Base-by-base conservation (phyloP, 2,329 filamentous ascomycete genomes). In the Davidsoniella neocaledoniae region DNA sequence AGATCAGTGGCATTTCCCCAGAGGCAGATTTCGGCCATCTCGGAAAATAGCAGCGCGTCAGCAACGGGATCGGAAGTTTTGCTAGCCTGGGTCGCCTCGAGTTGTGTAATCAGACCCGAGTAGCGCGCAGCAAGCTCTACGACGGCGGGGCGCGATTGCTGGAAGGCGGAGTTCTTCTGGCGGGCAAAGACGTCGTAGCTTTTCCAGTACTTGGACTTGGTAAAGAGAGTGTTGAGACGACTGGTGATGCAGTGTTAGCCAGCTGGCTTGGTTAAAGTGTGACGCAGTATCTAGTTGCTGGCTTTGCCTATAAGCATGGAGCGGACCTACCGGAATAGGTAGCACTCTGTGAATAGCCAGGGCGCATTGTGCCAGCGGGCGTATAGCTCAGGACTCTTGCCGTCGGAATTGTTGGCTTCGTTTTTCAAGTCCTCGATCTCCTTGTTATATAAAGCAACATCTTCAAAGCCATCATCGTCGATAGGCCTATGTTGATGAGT, bases 1-100 rank as follows among this genome's bases (percentile, higher is more conserved):
- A 96, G 71, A 63, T 96, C 91, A 0, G 90, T 96, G 1, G 90
- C 91, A 63, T 96, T 96, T 9, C 90, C 90, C 90, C 90, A 96
- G 2, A 96, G 75, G 62, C 88, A 95, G 57, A 95, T 91, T 69
- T 95, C 86, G 64, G 82, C 88, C 83, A 96, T 93, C 62, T 96
- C 90, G 21, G 73, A 73, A 66, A 96, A 96, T 23, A 95, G 68
- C 0, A 88, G 65, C 60, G 78, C 77, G 61, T 93, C 84, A 0
- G 84, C 79, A 50, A 81, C 76, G 2, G 69, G 68, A 40, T 71
- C 66, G 45, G 69, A 66, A 56, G 74, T 73, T 50, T 70, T 62
- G 6, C 65, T 62, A 40, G 74, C 70, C 36, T 91, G 69, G 61
- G 88, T 76, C 37, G 70, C 67, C 26, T 43, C 36, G n/a, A 53